Conservation (phyloP, 2,329 filamentous ascomycete genomes). For the Hypoxylon sp. region DNA sequence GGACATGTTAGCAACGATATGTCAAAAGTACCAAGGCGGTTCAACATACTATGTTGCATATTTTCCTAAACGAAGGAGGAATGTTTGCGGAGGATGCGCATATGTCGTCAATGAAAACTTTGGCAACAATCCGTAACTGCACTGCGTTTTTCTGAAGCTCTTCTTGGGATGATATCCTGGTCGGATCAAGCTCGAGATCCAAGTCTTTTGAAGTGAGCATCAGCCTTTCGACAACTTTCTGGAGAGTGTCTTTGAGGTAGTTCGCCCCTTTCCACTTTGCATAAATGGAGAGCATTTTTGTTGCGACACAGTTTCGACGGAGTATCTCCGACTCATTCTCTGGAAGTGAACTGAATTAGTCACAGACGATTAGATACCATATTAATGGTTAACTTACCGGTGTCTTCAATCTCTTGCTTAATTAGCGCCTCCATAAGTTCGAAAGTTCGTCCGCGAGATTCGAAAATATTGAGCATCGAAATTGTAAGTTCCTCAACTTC, state of each 20-base stretch:
- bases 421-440: constrained; percentile 76
- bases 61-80: constrained; percentile 75
- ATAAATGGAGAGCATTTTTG: constrained; percentile 79
- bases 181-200: constrained; percentile 77
- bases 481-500: constrained; percentile 80
- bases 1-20: constrained; percentile 31
- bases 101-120: constrained; percentile 80
- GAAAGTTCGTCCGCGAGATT: constrained; percentile 75
- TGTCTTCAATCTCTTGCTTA: constrained; percentile 78
- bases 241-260: constrained; percentile 75
- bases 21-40: background rate
- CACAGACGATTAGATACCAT: background rate
- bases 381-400: constrained; percentile 60
- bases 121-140: constrained; percentile 76
- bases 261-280: constrained; percentile 78
- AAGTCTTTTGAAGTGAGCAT: constrained; percentile 77
- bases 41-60: constrained; percentile 73
- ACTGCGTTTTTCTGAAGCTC: constrained; percentile 77
- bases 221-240: constrained; percentile 76
- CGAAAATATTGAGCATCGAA: constrained; percentile 78
- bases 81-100: constrained; percentile 74
- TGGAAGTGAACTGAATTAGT: constrained; percentile 43
- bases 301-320: constrained; percentile 78
- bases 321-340: constrained; percentile 79
- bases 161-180: constrained; percentile 71